Evolutionary conservation across 1,284 basidiomycete species (phyloP).

Genomic region (Ganoderma lingzhi): DNA sequence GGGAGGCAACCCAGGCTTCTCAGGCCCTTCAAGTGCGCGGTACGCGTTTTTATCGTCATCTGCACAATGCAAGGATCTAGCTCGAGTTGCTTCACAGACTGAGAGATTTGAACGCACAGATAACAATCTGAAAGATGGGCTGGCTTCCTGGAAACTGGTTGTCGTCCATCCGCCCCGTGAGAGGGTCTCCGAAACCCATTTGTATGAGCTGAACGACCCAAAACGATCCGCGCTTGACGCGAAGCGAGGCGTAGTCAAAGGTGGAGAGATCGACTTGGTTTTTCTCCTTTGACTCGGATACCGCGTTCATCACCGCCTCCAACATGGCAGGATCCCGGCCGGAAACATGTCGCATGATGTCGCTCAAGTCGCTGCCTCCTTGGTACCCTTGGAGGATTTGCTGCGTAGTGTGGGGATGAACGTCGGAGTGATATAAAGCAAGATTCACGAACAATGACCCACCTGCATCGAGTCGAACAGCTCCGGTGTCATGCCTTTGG

Average conservation of each 20-base stretch:
- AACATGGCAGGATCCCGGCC: conserved; percentile 20
- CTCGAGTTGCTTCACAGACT: neutral
- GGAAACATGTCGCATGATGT: conserved; percentile 25
- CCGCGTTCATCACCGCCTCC: conserved; percentile 16
- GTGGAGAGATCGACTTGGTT: conserved; percentile 32
- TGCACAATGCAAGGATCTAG: conserved; percentile 3
- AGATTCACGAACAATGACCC: neutral
- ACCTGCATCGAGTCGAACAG: conserved; percentile 14
- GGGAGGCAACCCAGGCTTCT: conserved; percentile 37
- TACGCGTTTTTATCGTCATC: conserved; percentile 38
- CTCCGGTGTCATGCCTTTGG: conserved; percentile 13
- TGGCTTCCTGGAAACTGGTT: conserved; percentile 30
- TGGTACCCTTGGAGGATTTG: conserved; percentile 13
- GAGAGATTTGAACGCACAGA: conserved; percentile 38
- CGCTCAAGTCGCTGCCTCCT: conserved; percentile 13
- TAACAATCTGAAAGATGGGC: conserved; percentile 36
- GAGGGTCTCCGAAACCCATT: conserved; percentile 26
- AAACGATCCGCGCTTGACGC: conserved; percentile 40
- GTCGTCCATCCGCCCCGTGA: conserved; percentile 8
- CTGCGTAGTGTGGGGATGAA: neutral
- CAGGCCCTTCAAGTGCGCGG: conserved; percentile 22
- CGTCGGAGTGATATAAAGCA: neutral
- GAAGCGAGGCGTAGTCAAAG: conserved; percentile 39
- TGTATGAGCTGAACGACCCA: conserved; percentile 44
- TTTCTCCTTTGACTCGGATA: conserved; percentile 7